Evolutionary conservation across 257 asterid species (phyloP).

Genomic region (Solanum appendiculatum): DNA sequence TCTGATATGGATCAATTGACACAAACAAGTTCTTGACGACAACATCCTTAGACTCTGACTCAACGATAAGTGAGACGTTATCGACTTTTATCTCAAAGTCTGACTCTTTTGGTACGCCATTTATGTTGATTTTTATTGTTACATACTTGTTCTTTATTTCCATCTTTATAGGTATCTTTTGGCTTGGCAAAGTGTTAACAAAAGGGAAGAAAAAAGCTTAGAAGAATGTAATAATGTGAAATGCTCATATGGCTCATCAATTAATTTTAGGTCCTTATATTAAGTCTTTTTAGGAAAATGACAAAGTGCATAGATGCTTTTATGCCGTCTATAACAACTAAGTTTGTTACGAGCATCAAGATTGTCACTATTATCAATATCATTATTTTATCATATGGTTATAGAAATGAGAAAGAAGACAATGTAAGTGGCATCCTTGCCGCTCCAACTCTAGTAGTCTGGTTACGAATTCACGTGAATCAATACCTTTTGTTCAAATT

Average conservation of each 20-base stretch:
- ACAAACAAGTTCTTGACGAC: constrained; percentile 42
- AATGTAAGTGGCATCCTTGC: not conserved
- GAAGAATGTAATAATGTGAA: not conserved
- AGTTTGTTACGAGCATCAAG: not conserved
- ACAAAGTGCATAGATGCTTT: not conserved
- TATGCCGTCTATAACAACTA: not conserved
- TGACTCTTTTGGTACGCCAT: constrained; percentile 23
- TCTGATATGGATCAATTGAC: constrained; percentile 64
- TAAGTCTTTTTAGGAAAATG: not conserved
- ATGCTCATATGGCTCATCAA: not conserved
- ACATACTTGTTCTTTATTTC: constrained; percentile 12
- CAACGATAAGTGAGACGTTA: not conserved
- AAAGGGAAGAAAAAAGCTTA: not conserved
- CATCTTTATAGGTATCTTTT: not conserved
- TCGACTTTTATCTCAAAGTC: constrained; percentile 23
- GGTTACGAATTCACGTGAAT: no score
- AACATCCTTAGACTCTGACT: constrained; percentile 12
- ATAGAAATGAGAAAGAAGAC: not conserved
- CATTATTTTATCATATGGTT: not conserved
- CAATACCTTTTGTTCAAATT: no score
- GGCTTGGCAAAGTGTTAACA: not conserved
- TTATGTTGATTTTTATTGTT: constrained; percentile 10
- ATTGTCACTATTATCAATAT: not conserved
- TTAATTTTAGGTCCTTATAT: not conserved
- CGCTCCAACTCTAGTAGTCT: no score